Base-by-base conservation (phyloP, 1,139 yeast species). In the Wickerhamiella infanticola region DNA sequence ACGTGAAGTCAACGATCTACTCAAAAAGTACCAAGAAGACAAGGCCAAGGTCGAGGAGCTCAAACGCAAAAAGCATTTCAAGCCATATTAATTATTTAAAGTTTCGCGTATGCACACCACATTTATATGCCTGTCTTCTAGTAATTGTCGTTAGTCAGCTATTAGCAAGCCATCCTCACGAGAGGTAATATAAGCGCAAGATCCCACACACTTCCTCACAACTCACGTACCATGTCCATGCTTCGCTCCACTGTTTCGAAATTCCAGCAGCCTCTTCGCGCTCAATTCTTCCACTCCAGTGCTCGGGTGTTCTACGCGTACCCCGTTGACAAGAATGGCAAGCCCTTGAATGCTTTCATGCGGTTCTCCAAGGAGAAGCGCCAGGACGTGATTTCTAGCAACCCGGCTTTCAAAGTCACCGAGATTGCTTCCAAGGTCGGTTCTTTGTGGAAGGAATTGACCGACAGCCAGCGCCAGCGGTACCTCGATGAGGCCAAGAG, bases 1-100 rank as follows among this genome's bases (percentile, higher is more conserved):
- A 70, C 77, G 75, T 53, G 95, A 88, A 63, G 85, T 90, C 84
- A 84, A 84, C 60, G 86, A 83, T 45, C 69, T 93, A 59, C 69
- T 90, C 58, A 70, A 67, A 50, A 83, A 86, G 62, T 93, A 86
- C 66, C 85, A 82, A 61, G 78, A 80, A 51, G 98, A 93, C 64
- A 96, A 90, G 67, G 90, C 80, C 56, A 78, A 79, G 63, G 84
- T 93, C 45, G 73, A 74, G 55, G 66, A 73, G 52, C 77, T 90
- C 79, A 82, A 74, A 60, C 88, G 83, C 54, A 80, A 76, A 69
- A 80, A 81, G 63, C 74, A 80, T 58, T 88, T 88, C 64, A 78
- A 78, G 58, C 98, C 98, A 1, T 90, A 85, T 61, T 80, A 63
- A 56, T 18, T 18, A 7, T 18, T 18, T 18, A 18, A 18, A 18